Conservation (phyloP, 129 eudicot genomes). For the Artemisia tridentata region DNA sequence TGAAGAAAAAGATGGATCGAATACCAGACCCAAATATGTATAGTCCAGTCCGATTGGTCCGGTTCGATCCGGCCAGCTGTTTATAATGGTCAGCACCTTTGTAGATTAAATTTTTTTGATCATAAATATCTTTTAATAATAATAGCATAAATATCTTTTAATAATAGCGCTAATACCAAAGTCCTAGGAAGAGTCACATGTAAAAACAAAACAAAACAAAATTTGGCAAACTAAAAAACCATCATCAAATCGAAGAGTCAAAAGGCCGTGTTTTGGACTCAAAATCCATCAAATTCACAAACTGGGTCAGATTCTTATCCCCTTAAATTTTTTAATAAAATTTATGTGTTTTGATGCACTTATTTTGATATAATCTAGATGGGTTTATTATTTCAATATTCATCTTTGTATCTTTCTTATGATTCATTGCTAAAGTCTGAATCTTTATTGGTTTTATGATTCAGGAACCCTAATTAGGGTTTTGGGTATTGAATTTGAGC, state of each 20-base stretch:
- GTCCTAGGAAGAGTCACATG: not conserved
- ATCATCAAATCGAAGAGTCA: conserved; percentile 19
- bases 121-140: too few species aligned
- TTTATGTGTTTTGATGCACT: conserved; percentile 1
- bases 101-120: too few species aligned
- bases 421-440: conserved; percentile 23
- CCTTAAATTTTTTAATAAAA: not conserved
- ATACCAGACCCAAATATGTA: too few species aligned
- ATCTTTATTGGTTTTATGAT: conserved; percentile 21
- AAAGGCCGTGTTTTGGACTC: conserved; percentile 34
- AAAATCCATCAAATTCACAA: conserved; percentile 26
- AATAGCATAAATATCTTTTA: not conserved
- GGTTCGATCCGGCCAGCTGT: too few species aligned
- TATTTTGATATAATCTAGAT: conserved; percentile 20
- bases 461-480: conserved; percentile 28
- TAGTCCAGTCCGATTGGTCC: too few species aligned
- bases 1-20: too few species aligned
- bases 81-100: too few species aligned
- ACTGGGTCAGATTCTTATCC: conserved; percentile 11
- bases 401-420: conserved; percentile 11
- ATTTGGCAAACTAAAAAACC: not conserved
- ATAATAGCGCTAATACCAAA: not conserved
- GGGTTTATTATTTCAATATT: not conserved
- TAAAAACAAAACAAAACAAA: not conserved
- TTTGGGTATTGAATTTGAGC: conserved; percentile 1